Percentiles rank a stretch among this genome's conserved stretches.
Evolutionary conservation across 2,329 filamentous ascomycete species (phyloP).

Genomic region (Pseudocercospora eumusae): DNA sequence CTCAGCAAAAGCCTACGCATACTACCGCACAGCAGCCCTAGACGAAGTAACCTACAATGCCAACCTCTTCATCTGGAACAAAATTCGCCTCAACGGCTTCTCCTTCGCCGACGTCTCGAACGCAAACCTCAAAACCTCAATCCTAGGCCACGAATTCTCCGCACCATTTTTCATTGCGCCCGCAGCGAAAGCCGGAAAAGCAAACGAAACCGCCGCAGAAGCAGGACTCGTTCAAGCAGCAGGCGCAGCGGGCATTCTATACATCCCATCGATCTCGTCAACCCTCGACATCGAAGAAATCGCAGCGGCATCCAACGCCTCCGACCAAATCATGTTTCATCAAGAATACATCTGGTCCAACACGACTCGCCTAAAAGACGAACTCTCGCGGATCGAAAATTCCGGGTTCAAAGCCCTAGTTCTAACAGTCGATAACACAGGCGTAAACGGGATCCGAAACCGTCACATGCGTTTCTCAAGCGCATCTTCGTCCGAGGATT

Average conservation of each 20-base stretch:
- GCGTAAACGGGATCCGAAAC: constrained; percentile 42
- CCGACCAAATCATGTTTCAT: constrained; percentile 44
- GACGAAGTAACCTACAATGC: constrained; percentile 36
- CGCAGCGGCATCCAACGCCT: constrained; percentile 32
- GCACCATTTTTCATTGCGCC: constrained; percentile 94
- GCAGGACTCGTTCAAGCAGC: constrained; percentile 52
- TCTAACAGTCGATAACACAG: constrained; percentile 45
- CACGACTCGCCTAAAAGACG: constrained; percentile 36
- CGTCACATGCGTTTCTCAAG: constrained; percentile 21
- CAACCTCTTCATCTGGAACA: constrained; percentile 35
- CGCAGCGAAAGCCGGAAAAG: constrained; percentile 88
- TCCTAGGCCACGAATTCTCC: constrained; percentile 79
- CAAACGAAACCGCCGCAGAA: constrained; percentile 65
- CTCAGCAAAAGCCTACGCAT: constrained; percentile 49
- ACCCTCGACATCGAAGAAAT: constrained; percentile 41
- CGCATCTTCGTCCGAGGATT: constrained; percentile 7
- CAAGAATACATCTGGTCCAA: constrained; percentile 45
- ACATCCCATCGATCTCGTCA: constrained; percentile 48
- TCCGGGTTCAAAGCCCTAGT: constrained; percentile 46
- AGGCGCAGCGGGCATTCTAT: constrained; percentile 52
- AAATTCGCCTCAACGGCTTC: constrained; percentile 35
- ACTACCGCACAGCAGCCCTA: constrained; percentile 35
- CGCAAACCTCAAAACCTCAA: constrained; percentile 62
- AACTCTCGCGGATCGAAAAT: constrained; percentile 39
- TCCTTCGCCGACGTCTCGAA: constrained; percentile 32